Evolutionary conservation across 1,284 basidiomycete species (phyloP), one percentile per base, ranked within the genome.

Genomic region (Mycosarcoma mackinlayi): DNA sequence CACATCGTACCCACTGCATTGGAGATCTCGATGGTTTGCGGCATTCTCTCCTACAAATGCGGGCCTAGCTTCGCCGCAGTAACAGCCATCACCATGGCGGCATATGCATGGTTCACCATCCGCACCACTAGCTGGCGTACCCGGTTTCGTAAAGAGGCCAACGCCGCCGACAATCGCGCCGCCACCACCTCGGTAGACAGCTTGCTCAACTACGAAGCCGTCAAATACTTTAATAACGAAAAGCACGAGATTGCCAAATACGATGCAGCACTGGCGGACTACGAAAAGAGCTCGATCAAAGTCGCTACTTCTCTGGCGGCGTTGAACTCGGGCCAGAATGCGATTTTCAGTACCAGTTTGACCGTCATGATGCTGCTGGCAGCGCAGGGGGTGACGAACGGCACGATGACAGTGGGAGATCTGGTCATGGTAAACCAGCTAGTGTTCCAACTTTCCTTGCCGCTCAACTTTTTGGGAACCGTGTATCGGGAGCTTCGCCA

Each of bases 191-290:
- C 93, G 1, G 93, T 98, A 10, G 96, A 98, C 82, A 93, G 93
- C 0, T 85, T 98, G 52, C 94, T 98, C 83, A 98, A 98, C 82
- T 98, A 93, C 78, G 95, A 98, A 83, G 95, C 95, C 13, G 95
- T 98, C 76, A 98, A 98, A 92, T 90, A 95, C 80, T 98, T 98
- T 86, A 97, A 96, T 86, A 98, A 98, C 80, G 95, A 98, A 83
- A 88, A 88, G 65, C 92, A 90, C 81, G 94, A 98, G 84, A 87
- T 96, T 11, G 86, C 87, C 1, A 92, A 94, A 83, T 98, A 98
- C 81, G 95, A 98, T 83, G 89, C 90, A 50, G 90, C 96, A 55
- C 87, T 98, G 28, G 86, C 88, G 35, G 86, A 89, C 28, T 98
- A 98, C 79, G 94, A 98, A 82, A 91, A 91, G 72, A 89, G 93